Evolutionary conservation across 768 basidiomycete genomes (phyloP).

Genomic region (Tylopilus vinaceipallidus): DNA sequence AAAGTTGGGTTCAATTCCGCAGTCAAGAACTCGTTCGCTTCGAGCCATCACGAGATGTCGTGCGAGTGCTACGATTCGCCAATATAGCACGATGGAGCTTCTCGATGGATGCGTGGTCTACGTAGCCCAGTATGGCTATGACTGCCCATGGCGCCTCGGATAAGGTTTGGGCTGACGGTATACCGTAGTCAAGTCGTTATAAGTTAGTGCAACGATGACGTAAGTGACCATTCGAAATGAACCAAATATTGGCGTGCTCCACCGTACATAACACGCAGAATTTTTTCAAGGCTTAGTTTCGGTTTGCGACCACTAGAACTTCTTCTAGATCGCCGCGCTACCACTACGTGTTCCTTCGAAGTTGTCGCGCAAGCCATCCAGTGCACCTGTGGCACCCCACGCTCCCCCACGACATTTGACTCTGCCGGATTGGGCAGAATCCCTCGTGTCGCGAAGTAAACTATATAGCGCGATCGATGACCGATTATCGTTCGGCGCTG

Average conservation of each 20-base stretch:
- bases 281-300: too few relatives aligned
- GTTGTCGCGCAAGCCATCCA: too few relatives aligned
- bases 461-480: too few relatives aligned
- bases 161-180: not conserved
- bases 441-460: not conserved
- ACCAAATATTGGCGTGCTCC: too few relatives aligned
- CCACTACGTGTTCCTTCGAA: too few relatives aligned
- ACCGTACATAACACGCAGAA: too few relatives aligned
- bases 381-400: too few relatives aligned
- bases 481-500: not conserved
- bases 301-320: not conserved
- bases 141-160: not conserved
- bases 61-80: not conserved
- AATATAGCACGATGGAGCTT: not conserved
- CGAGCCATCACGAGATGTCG: not conserved
- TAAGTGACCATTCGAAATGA: too few relatives aligned
- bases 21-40: conserved; percentile 9
- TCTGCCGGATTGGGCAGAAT: not conserved
- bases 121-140: not conserved
- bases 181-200: too few relatives aligned
- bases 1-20: conserved; percentile 1
- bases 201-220: too few relatives aligned
- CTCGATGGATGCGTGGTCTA: not conserved
- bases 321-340: not conserved
- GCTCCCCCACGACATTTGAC: not conserved